Conservation (phyloP, 78 protist species). For the Anaeramoeba flamelloides region DNA sequence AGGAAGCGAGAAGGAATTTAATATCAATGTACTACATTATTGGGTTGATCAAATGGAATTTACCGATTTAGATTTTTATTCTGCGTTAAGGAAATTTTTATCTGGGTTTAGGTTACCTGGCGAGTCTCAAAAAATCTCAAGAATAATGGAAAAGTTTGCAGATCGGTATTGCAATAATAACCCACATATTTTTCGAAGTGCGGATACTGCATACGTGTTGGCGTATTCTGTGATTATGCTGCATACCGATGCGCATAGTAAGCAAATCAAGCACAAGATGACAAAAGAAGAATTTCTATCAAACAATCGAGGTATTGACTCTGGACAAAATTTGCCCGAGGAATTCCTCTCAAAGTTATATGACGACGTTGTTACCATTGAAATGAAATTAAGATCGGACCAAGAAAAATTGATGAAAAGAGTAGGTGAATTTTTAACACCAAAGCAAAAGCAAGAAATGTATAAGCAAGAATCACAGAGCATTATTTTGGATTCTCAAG, state of each 20-base stretch:
- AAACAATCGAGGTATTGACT: constrained; percentile 7
- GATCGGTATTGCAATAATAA: constrained; percentile 19
- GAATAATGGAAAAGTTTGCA: constrained; percentile 9
- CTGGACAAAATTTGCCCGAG: too few relatives aligned
- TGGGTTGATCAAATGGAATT: too few relatives aligned
- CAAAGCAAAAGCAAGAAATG: not conserved
- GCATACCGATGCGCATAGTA: constrained; percentile 18
- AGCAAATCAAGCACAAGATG: constrained; percentile 2
- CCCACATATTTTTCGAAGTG: constrained; percentile 9
- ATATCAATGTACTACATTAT: too few relatives aligned
- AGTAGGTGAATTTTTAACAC: not conserved
- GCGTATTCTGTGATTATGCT: constrained; percentile 25
- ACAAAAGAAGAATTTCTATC: constrained; percentile 4
- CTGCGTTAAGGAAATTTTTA: too few relatives aligned
- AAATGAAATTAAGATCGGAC: too few relatives aligned
- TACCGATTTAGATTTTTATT: too few relatives aligned
- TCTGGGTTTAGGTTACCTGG: constrained; percentile 22
- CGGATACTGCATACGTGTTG: constrained; percentile 17
- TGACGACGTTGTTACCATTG: too few relatives aligned
- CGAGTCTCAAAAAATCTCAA: constrained; percentile 61
- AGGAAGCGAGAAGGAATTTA: constrained; percentile 38
- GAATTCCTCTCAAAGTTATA: too few relatives aligned
- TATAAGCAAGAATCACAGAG: not conserved
- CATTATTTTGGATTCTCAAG: not conserved
- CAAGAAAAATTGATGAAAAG: not conserved